These are phyloP conservation scores for Phytophthora citrophthora DNA, from an alignment of 352 stramenopile species.

Conservation along the genomic window DNA sequence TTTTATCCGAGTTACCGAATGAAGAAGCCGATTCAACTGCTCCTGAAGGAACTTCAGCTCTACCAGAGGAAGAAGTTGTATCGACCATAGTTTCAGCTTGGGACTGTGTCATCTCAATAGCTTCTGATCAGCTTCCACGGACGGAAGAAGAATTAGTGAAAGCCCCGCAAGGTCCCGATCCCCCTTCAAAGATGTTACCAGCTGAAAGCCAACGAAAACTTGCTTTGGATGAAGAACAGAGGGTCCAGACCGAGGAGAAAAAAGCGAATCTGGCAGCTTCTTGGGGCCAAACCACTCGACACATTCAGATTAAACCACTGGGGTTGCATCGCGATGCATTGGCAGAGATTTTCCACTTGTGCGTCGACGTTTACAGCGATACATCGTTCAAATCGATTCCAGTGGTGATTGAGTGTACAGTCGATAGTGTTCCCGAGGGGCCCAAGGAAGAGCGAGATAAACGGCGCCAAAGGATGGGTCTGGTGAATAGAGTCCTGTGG, in stretches of 20 bases:
- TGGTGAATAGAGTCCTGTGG: constrained; percentile 41
- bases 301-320: constrained; percentile 35
- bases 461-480: constrained; percentile 31
- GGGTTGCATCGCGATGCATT: constrained; percentile 44
- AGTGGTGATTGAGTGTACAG: constrained; percentile 24
- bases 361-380: constrained; percentile 38
- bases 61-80: constrained; percentile 18
- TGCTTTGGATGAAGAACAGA: constrained; percentile 22
- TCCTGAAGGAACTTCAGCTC: constrained; percentile 19
- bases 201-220: constrained; percentile 28
- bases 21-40: constrained; percentile 7
- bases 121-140: constrained; percentile 1
- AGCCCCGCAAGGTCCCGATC: constrained; percentile 21
- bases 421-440: constrained; percentile 22
- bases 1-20: constrained; percentile 15
- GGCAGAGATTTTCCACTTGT: constrained; percentile 45
- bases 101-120: constrained; percentile 38
- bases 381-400: constrained; percentile 16
- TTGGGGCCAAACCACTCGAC: constrained; percentile 36
- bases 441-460: constrained; percentile 23
- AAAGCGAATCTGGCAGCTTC: constrained; percentile 15
- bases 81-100: constrained; percentile 22
- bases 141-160: constrained; percentile 8
- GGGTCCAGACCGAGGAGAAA: constrained; percentile 31
- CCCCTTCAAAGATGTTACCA: constrained; percentile 13